Evolutionary conservation across 2,329 filamentous ascomycete genomes (phyloP).

Genomic region (Alternaria arborescens): DNA sequence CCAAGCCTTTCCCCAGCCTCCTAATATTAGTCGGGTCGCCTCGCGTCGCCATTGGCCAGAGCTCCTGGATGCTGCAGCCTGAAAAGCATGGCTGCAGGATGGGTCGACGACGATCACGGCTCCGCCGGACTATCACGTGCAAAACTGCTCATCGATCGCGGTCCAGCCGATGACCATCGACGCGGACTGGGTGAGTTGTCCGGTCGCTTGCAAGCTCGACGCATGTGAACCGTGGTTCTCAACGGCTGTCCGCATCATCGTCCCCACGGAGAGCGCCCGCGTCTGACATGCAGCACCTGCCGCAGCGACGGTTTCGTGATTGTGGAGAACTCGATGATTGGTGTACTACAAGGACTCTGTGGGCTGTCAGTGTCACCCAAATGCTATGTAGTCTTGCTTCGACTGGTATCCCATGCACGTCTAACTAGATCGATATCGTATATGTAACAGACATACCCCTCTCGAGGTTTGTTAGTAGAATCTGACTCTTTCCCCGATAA

Average conservation of each 20-base stretch:
- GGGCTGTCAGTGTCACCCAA: slow-evolving; percentile 1
- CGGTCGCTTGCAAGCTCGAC: background rate
- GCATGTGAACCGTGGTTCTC: slow-evolving; percentile 22
- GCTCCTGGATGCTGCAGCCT: slow-evolving; percentile 18
- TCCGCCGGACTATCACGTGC: slow-evolving; percentile 26
- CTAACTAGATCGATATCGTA: background rate
- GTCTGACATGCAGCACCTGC: slow-evolving; percentile 29
- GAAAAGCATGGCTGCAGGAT: slow-evolving; percentile 20
- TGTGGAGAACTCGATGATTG: slow-evolving; percentile 9
- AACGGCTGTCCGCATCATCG: slow-evolving; percentile 17
- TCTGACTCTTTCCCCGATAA: background rate
- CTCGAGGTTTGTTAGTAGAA: background rate
- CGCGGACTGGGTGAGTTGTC: background rate
- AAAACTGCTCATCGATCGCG: slow-evolving; percentile 6
- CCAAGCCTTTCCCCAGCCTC: slow-evolving; percentile 38
- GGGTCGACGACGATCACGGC: slow-evolving; percentile 8
- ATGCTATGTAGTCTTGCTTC: background rate
- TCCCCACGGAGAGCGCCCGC: slow-evolving; percentile 9
- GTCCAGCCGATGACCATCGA: background rate
- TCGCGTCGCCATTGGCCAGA: slow-evolving; percentile 32
- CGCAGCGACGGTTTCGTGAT: slow-evolving; percentile 13
- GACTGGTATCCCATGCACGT: background rate
- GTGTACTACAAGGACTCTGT: background rate
- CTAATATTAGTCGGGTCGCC: slow-evolving; percentile 27
- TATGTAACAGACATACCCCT: background rate